Evolutionary conservation across 1,284 basidiomycete genomes (phyloP).

Genomic region (Trichosporon asahii): DNA sequence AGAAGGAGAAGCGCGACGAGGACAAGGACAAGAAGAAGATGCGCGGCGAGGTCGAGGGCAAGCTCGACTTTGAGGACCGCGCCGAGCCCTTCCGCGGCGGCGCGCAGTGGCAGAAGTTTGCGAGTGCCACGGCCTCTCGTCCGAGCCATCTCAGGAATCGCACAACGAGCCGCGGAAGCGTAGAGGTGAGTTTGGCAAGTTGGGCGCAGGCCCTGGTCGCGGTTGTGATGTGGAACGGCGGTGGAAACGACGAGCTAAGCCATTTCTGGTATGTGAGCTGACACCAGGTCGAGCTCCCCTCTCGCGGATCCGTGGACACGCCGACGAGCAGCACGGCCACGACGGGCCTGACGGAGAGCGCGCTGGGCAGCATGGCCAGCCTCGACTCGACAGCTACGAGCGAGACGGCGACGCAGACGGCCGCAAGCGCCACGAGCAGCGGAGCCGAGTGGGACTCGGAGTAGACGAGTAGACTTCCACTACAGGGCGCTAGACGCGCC

Average conservation of each 20-base stretch:
- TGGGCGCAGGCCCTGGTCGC: no score
- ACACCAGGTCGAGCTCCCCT: not conserved
- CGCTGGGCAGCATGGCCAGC: not conserved
- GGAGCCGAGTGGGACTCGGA: slow-evolving; percentile 3
- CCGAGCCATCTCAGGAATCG: not conserved
- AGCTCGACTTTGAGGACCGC: not conserved
- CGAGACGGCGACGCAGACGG: not conserved
- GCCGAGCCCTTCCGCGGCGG: not conserved
- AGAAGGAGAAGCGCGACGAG: not conserved
- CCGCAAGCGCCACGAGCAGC: not conserved
- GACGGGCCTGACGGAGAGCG: not conserved
- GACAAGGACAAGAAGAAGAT: not conserved
- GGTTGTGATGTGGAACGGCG: no score
- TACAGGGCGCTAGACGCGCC: not conserved
- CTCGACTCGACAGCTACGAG: not conserved
- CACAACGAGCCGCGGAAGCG: not conserved
- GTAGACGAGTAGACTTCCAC: not conserved
- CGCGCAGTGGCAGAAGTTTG: not conserved
- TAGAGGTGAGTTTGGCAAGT: not conserved
- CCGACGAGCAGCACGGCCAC: not conserved
- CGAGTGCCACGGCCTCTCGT: not conserved
- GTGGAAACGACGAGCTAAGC: not conserved
- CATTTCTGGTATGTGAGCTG: not conserved
- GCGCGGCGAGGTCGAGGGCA: not conserved
- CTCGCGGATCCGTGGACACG: not conserved